Evolutionary conservation across 306 rosid genomes (phyloP).

Genomic region (Glycyrrhiza uralensis): DNA sequence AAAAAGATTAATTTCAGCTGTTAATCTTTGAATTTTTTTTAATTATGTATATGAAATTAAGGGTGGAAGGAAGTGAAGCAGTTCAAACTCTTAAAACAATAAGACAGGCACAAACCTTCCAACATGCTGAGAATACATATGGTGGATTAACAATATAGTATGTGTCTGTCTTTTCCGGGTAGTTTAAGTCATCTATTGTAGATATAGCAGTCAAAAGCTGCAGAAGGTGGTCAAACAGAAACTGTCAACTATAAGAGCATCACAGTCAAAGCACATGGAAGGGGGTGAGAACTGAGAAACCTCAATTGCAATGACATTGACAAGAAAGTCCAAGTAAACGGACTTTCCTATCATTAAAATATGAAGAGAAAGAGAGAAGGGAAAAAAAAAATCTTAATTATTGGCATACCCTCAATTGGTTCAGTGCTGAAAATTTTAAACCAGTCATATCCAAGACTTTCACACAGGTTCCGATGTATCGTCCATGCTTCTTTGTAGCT

Average conservation of each 20-base stretch:
- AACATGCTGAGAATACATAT: slow-evolving; percentile 90
- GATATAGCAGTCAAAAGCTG: slow-evolving; percentile 89
- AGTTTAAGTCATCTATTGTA: slow-evolving; percentile 91
- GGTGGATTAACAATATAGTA: slow-evolving; percentile 87
- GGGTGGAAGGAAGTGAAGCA: neutral
- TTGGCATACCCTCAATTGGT: slow-evolving; percentile 70
- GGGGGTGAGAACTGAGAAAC: too few relatives aligned
- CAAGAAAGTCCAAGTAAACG: neutral
- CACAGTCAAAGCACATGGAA: neutral
- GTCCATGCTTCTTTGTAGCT: slow-evolving; percentile 66
- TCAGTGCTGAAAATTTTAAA: slow-evolving; percentile 80
- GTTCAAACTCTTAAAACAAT: neutral
- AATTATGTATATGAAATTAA: neutral
- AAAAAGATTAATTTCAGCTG: neutral
- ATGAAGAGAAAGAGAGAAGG: neutral
- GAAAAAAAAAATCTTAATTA: neutral
- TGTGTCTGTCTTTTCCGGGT: slow-evolving; percentile 94
- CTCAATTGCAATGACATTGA: slow-evolving; percentile 1
- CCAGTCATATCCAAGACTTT: slow-evolving; percentile 97
- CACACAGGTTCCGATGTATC: slow-evolving; percentile 73
- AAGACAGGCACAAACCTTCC: slow-evolving; percentile 72
- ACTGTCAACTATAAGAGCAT: slow-evolving; percentile 22
- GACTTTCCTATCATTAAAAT: neutral
- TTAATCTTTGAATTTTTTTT: slow-evolving; percentile 10
- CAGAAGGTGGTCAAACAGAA: slow-evolving; percentile 27